Evolutionary conservation across 2,329 filamentous ascomycete species (phyloP).

Genomic region (Sporothrix curviconia): DNA sequence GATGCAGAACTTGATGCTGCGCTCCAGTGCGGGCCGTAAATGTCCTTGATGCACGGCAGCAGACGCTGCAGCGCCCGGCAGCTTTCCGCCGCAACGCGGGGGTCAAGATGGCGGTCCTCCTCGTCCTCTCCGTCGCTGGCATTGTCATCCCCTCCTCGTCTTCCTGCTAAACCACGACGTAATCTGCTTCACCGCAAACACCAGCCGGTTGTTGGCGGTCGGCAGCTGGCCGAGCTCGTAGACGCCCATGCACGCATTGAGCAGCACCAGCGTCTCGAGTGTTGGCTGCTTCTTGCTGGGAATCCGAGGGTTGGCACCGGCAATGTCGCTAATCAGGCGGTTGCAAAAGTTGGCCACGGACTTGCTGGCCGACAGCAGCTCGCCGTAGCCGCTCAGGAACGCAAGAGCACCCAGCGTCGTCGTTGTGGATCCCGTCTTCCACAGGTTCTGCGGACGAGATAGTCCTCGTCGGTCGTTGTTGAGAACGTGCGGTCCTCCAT

Average conservation of each 20-base stretch:
- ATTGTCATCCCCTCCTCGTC: neutral
- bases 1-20: conserved; percentile 52
- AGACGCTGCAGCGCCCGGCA: conserved; percentile 54
- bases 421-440: conserved; percentile 41
- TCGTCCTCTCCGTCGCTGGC: neutral
- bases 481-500: conserved; percentile 42
- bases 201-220: conserved; percentile 60
- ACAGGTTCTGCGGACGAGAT: conserved; percentile 33
- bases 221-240: conserved; percentile 49
- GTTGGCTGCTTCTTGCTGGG: conserved; percentile 33
- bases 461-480: conserved; percentile 38
- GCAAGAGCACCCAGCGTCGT: conserved; percentile 44
- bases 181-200: conserved; percentile 78
- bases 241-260: conserved; percentile 46
- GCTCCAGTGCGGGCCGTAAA: conserved; percentile 86
- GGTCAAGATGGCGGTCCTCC: conserved; percentile 26
- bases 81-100: conserved; percentile 42
- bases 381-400: conserved; percentile 46
- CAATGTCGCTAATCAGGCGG: conserved; percentile 54
- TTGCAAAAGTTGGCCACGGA: conserved; percentile 49
- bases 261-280: conserved; percentile 43
- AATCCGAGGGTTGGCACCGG: conserved; percentile 36
- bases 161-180: conserved; percentile 53
- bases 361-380: conserved; percentile 43
- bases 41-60: conserved; percentile 66